These are phyloP conservation scores for Saccharomyces hybrid DNA, from an alignment of 1,139 yeast species.

Conservation along the genomic window DNA sequence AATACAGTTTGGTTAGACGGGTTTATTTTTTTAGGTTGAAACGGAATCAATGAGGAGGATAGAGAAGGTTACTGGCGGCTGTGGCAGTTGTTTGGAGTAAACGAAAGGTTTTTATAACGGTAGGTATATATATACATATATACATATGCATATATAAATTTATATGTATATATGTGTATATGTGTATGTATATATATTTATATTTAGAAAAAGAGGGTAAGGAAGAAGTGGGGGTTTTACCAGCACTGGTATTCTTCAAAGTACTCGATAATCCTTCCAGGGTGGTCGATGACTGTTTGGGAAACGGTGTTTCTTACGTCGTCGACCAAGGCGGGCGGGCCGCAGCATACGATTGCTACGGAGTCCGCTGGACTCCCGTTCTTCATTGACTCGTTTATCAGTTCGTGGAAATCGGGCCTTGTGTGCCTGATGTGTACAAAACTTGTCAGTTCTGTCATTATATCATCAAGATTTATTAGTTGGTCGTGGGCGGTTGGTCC, in stretches of 20 bases:
- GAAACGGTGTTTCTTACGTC: slow-evolving; percentile 38
- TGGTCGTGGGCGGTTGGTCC: not conserved
- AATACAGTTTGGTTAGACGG: not conserved
- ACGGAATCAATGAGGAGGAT: too few species aligned
- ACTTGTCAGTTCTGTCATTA: not conserved
- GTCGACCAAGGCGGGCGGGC: slow-evolving; percentile 49
- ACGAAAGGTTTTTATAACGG: too few species aligned
- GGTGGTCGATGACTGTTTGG: slow-evolving; percentile 10
- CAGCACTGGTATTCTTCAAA: slow-evolving; percentile 27
- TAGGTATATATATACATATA: too few species aligned
- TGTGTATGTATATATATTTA: too few species aligned
- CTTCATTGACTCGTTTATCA: not conserved
- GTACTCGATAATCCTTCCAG: slow-evolving; percentile 17
- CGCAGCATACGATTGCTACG: slow-evolving; percentile 42
- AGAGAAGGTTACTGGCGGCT: too few species aligned
- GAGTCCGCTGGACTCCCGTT: slow-evolving; percentile 21
- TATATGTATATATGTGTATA: too few species aligned
- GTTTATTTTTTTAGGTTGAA: too few species aligned
- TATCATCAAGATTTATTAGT: not conserved
- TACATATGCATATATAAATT: too few species aligned
- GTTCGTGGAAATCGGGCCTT: not conserved
- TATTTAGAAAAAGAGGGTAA: too few species aligned
- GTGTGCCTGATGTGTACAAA: not conserved
- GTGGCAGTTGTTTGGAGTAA: too few species aligned
- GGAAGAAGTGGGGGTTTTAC: too few species aligned